Evolutionary conservation across 495 filamentous ascomycete species (phyloP).

Genomic region (Trichocladium antarcticum): DNA sequence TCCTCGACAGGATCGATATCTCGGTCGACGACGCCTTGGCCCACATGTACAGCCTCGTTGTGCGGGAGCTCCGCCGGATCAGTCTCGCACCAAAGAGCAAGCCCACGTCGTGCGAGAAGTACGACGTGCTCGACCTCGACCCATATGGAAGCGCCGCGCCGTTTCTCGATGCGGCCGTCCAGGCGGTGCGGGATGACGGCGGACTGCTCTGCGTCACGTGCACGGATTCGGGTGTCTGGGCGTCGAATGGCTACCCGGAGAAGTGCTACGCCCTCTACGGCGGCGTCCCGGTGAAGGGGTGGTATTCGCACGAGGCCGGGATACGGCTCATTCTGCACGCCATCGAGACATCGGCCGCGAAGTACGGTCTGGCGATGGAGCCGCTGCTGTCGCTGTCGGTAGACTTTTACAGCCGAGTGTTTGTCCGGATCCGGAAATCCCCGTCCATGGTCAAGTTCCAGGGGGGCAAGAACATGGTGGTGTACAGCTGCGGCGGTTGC

Average conservation of each 20-base stretch:
- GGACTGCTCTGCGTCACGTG: constrained; percentile 92
- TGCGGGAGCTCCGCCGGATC: constrained; percentile 27
- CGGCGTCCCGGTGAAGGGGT: constrained; percentile 71
- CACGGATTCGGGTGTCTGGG: constrained; percentile 89
- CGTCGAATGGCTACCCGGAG: constrained; percentile 83
- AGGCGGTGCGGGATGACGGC: constrained; percentile 67
- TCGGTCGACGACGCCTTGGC: constrained; percentile 70
- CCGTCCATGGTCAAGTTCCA: constrained; percentile 79
- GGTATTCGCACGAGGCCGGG: constrained; percentile 79
- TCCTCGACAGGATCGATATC: constrained; percentile 56
- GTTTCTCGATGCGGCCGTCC: constrained; percentile 82
- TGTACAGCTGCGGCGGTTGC: constrained; percentile 91
- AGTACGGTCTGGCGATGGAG: constrained; percentile 84
- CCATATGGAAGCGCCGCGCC: constrained; percentile 88
- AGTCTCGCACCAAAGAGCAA: constrained; percentile 16
- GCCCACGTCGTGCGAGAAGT: constrained; percentile 38
- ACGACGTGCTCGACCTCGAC: constrained; percentile 93
- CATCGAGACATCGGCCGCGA: constrained; percentile 64
- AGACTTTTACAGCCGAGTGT: constrained; percentile 89
- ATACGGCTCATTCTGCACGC: constrained; percentile 73
- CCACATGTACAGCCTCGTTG: constrained; percentile 73
- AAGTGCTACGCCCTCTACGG: constrained; percentile 90
- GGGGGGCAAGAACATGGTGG: constrained; percentile 80
- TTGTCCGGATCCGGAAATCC: constrained; percentile 69
- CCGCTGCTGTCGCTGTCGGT: constrained; percentile 86